Conservation (phyloP, 192 early-diverging fungal genomes). For the Hyaloraphidium curvatum region DNA sequence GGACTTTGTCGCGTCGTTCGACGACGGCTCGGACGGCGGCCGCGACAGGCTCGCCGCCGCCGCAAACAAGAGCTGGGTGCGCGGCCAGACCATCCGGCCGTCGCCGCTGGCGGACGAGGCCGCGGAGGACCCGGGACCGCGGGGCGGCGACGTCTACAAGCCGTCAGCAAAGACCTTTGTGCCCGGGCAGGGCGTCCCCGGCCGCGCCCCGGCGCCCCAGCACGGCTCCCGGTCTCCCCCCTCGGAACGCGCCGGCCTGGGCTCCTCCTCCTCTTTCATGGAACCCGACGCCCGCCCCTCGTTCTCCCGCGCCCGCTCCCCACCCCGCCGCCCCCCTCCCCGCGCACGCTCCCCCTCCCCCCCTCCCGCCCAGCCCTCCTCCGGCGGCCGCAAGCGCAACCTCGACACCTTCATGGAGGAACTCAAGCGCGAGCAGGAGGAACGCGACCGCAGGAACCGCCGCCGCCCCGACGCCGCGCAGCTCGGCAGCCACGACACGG, state of each 20-base stretch:
- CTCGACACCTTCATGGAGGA: slow-evolving; percentile 70
- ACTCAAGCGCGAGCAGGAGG: slow-evolving; percentile 57
- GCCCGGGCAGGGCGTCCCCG: slow-evolving; percentile 12
- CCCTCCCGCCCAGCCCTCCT: background rate
- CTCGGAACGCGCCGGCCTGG: background rate
- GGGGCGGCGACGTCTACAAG: background rate
- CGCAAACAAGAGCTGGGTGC: background rate
- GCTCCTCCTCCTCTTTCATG: background rate
- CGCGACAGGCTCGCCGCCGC: slow-evolving; percentile 10
- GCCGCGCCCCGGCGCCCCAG: background rate
- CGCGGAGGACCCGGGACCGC: background rate
- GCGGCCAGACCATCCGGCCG: background rate
- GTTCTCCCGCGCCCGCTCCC: background rate
- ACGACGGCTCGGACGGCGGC: too few relatives aligned
- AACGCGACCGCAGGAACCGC: slow-evolving; percentile 15
- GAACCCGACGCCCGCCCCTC: background rate
- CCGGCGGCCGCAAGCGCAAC: slow-evolving; percentile 40
- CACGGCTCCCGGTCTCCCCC: too few relatives aligned
- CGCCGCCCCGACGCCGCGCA: slow-evolving; percentile 14
- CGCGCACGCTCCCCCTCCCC: background rate
- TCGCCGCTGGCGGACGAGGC: background rate
- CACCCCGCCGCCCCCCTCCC: background rate
- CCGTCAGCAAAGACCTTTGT: slow-evolving; percentile 25
- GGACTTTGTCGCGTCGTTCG: slow-evolving; percentile 67
- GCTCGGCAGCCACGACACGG: slow-evolving; percentile 45